A percentile compares a stretch with the other conserved stretches of the same genome.
Evolutionary conservation across 176 grass and related monocot species (phyloP).

Genomic region (Poa annua): DNA sequence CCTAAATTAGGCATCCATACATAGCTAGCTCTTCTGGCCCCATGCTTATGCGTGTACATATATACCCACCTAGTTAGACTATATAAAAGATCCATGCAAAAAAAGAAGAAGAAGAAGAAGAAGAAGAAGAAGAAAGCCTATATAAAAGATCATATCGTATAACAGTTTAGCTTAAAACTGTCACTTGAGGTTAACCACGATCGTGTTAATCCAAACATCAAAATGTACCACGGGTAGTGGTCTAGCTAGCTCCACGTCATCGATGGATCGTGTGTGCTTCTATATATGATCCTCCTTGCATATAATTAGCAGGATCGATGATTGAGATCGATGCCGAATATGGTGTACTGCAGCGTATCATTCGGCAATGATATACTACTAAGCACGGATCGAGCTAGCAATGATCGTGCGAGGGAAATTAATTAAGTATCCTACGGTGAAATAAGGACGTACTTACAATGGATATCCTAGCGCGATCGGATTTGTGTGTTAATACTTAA

Average conservation of each 20-base stretch:
- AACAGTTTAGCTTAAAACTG: too few relatives aligned
- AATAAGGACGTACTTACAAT: not conserved
- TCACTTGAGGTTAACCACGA: not conserved
- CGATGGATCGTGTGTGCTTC: not conserved
- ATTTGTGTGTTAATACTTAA: too few relatives aligned
- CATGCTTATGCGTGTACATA: too few relatives aligned
- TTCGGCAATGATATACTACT: not conserved
- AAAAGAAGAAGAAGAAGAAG: too few relatives aligned
- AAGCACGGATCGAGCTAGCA: not conserved
- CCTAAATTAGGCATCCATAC: too few relatives aligned
- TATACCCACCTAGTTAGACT: too few relatives aligned
- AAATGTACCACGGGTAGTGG: not conserved
- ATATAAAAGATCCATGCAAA: too few relatives aligned
- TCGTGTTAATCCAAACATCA: not conserved
- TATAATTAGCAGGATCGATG: not conserved
- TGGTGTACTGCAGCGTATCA: slow-evolving; percentile 18
- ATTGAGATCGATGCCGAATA: not conserved
- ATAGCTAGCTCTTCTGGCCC: too few relatives aligned
- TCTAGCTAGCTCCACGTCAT: not conserved
- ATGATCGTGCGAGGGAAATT: slow-evolving; percentile 22
- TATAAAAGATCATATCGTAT: too few relatives aligned
- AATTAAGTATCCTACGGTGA: not conserved
- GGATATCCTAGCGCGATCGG: too few relatives aligned
- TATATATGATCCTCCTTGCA: not conserved
- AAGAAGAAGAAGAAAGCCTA: too few relatives aligned